Conservation (phyloP, 2,329 filamentous ascomycete species). For the Talaromyces amestolkiae region DNA sequence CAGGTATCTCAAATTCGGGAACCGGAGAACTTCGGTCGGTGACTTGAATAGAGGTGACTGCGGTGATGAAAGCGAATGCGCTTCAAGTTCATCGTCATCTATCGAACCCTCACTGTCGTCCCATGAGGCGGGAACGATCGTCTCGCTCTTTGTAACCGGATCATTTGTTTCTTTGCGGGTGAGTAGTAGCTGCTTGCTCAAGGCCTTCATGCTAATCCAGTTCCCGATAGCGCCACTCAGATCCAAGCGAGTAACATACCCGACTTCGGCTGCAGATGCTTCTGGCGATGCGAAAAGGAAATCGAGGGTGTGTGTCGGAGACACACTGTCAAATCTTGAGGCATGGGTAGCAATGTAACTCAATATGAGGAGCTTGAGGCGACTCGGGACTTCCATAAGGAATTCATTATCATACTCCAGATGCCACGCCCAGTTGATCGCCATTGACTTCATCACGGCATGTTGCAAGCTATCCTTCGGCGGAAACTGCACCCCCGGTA, state of each 20-base stretch:
- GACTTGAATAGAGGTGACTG: slow-evolving; percentile 23
- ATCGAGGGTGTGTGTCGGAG: slow-evolving; percentile 46
- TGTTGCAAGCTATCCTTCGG: slow-evolving; percentile 48
- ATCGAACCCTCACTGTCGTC: slow-evolving; percentile 32
- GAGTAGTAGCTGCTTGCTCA: slow-evolving; percentile 45
- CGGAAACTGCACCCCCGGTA: slow-evolving; percentile 43
- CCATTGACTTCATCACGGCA: slow-evolving; percentile 53
- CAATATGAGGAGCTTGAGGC: slow-evolving; percentile 53
- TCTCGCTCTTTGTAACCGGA: slow-evolving; percentile 16
- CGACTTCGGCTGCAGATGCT: slow-evolving; percentile 30
- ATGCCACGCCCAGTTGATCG: slow-evolving; percentile 56
- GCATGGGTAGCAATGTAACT: slow-evolving; percentile 57
- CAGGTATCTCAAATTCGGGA: slow-evolving; percentile 56
- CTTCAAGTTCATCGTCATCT: background rate
- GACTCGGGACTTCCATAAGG: slow-evolving; percentile 51
- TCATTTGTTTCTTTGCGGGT: slow-evolving; percentile 17
- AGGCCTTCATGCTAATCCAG: slow-evolving; percentile 49
- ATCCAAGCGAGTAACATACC: slow-evolving; percentile 53
- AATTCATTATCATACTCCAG: slow-evolving; percentile 57
- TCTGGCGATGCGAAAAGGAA: slow-evolving; percentile 46
- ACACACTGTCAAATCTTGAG: slow-evolving; percentile 38
- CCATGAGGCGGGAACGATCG: slow-evolving; percentile 39
- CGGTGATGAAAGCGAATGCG: background rate
- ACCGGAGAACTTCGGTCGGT: slow-evolving; percentile 36
- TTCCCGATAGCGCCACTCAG: slow-evolving; percentile 51